Evolutionary conservation across 768 basidiomycete genomes (phyloP).

Genomic region (Boletus bicolor): DNA sequence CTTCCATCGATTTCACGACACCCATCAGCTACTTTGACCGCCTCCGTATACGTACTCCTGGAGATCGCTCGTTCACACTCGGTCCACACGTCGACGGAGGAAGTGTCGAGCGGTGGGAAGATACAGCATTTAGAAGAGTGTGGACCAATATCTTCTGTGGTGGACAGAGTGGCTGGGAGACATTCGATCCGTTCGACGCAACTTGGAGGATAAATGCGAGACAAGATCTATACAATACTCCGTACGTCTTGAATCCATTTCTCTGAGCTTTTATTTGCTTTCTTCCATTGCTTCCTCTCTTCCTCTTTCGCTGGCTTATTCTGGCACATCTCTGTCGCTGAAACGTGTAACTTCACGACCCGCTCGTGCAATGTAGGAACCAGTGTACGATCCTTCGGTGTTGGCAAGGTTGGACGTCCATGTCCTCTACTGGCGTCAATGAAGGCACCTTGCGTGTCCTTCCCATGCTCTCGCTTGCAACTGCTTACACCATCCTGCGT

Average conservation of each 20-base stretch:
- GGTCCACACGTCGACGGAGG: conserved; percentile 60
- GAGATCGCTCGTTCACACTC: conserved; percentile 63
- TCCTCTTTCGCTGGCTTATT: conserved; percentile 4
- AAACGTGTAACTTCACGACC: not conserved
- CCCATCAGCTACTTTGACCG: conserved; percentile 80
- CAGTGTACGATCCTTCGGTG: conserved; percentile 55
- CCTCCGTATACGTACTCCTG: conserved; percentile 68
- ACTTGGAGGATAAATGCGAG: conserved; percentile 45
- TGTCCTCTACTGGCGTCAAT: conserved; percentile 50
- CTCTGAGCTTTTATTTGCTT: not conserved
- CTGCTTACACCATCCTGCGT: conserved; percentile 60
- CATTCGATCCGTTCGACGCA: conserved; percentile 51
- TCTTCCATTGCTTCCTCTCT: not conserved
- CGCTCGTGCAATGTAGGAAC: conserved; percentile 33
- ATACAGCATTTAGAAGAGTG: conserved; percentile 39
- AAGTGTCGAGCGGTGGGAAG: conserved; percentile 56
- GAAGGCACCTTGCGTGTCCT: conserved; percentile 67
- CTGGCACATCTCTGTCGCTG: not conserved
- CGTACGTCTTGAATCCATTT: conserved; percentile 33
- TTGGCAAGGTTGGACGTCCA: conserved; percentile 57
- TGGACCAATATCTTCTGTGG: conserved; percentile 45
- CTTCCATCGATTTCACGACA: conserved; percentile 44
- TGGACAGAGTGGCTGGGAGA: conserved; percentile 39
- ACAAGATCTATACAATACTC: conserved; percentile 60
- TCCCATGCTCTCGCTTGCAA: conserved; percentile 51